Percentiles rank a stretch among this genome's conserved stretches.
phyloP scores from a whole-genome alignment of 495 filamentous ascomycete genomes.

The Neurospora sp. region DNA sequence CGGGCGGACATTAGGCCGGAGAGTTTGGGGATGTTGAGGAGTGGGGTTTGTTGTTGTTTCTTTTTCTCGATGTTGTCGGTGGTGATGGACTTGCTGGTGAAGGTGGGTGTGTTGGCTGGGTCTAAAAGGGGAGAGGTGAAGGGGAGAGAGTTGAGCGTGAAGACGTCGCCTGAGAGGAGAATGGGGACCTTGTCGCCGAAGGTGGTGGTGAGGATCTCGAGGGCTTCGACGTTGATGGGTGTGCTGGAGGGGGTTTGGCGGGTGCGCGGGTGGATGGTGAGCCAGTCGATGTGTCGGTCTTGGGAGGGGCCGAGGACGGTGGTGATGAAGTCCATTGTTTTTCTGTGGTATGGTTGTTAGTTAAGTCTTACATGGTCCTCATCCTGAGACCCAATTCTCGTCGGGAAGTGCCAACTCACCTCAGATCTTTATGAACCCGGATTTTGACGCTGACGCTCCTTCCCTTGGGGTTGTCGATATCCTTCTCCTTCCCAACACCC shows the following conservation, averaged over 20 bases:
- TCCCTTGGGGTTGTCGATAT: slow-evolving; percentile 22
- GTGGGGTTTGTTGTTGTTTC: not conserved
- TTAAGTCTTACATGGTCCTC: not conserved
- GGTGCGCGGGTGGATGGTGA: slow-evolving; percentile 55
- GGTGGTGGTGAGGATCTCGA: slow-evolving; percentile 41
- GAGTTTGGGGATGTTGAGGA: slow-evolving; percentile 24
- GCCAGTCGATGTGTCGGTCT: slow-evolving; percentile 42
- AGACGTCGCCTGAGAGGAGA: slow-evolving; percentile 54
- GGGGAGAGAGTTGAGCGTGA: slow-evolving; percentile 35
- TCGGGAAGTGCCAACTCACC: slow-evolving; percentile 12
- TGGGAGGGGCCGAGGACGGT: slow-evolving; percentile 37
- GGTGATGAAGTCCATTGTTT: slow-evolving; percentile 40
- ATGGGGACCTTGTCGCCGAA: slow-evolving; percentile 41
- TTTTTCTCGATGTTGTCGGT: not conserved
- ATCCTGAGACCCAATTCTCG: too few relatives aligned
- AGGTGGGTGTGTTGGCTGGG: slow-evolving; percentile 10
- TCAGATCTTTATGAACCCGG: slow-evolving; percentile 49
- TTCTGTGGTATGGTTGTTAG: slow-evolving; percentile 7
- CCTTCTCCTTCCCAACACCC: slow-evolving; percentile 27
- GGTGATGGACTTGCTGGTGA: slow-evolving; percentile 21
- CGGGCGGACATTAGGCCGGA: slow-evolving; percentile 55
- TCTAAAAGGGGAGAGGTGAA: slow-evolving; percentile 29
- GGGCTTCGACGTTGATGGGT: slow-evolving; percentile 49
- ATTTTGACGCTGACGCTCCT: slow-evolving; percentile 56
- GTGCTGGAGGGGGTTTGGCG: slow-evolving; percentile 43